Percentiles rank a stretch among this genome's conserved stretches.
Conservation (phyloP, 805 yeast species). For the Suhomyces sp. region DNA sequence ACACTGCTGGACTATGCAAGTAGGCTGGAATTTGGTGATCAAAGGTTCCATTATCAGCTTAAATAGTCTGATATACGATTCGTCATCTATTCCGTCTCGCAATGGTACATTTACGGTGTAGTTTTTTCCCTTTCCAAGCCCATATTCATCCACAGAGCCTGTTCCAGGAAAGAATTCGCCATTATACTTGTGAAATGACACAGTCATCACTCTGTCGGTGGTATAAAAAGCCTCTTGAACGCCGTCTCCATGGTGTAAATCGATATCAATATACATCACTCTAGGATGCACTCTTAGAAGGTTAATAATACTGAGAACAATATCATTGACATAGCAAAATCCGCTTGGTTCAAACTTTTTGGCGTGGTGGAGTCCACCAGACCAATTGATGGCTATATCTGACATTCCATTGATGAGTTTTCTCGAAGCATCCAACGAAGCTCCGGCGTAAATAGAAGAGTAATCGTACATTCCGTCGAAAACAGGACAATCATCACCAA, state of each 20-base stretch:
- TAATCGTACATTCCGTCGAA: slow-evolving; percentile 94
- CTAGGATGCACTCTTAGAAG: slow-evolving; percentile 86
- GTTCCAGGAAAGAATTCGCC: slow-evolving; percentile 98
- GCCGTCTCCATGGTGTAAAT: slow-evolving; percentile 96
- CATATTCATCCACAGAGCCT: slow-evolving; percentile 85
- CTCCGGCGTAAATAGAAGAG: slow-evolving; percentile 86
- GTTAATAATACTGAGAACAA: slow-evolving; percentile 83
- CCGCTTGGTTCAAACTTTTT: slow-evolving; percentile 93
- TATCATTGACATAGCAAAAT: slow-evolving; percentile 92
- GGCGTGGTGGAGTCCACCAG: slow-evolving; percentile 96
- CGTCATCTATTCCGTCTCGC: slow-evolving; percentile 94
- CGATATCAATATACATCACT: slow-evolving; percentile 90
- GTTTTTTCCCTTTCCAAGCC: slow-evolving; percentile 85
- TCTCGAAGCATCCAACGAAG: slow-evolving; percentile 89
- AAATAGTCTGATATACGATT: slow-evolving; percentile 68
- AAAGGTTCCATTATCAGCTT: slow-evolving; percentile 89
- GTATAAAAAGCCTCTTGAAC: slow-evolving; percentile 96
- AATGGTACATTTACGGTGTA: slow-evolving; percentile 89
- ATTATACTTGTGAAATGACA: slow-evolving; percentile 87
- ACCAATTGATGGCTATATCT: slow-evolving; percentile 94
- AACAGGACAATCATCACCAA: slow-evolving; percentile 92
- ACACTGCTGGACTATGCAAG: slow-evolving; percentile 92
- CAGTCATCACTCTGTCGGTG: slow-evolving; percentile 95
- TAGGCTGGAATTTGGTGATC: slow-evolving; percentile 87
- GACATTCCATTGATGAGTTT: slow-evolving; percentile 81